Evolutionary conservation across 177 flowering plant species (phyloP), one percentile per base, ranked within the genome.

Genomic region (Tripterygium wilfordii): DNA sequence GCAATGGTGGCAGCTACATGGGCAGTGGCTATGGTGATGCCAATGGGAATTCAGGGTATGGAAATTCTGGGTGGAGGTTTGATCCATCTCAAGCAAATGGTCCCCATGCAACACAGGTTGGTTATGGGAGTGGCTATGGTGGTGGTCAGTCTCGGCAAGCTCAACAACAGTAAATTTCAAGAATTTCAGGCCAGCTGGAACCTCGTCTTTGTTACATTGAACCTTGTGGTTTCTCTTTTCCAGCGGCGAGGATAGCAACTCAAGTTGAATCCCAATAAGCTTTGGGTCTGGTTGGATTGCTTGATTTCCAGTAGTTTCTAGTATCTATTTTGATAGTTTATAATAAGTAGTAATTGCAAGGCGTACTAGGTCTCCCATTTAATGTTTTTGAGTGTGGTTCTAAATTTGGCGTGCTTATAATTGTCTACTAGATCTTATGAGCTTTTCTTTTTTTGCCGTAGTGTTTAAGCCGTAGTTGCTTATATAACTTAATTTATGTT

Each of bases 121-220:
- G 76, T 14, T 80, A 79, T 59, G 80, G 79, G 57, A 72, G 79
- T 51, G 85, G 82, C 1, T 81, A 77, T 61, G 72, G 79, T 40
- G 72, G 80, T 46, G 65, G 75, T 53, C 80, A 73, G 31, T 35
- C 76, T 21, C 58, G 92, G 49, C 84, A 80, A 58, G 63, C 63
- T 14, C 79, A 75, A 48, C 77, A 78, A 57, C 67, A 76, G 81
- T 71, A 37, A 65, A 52, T 42, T 6, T 30, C 8, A 6, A 30
- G 41, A 65, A 52, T 42, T 6, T 30, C 8, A 6, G 12, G 12
- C 3, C 4, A 16, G 14, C 2, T n/a, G 26, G 20, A 42, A 5
- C 26, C 18, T 35, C 35, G 15, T 16, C 20, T 19, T n/a, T 48
- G 1, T n/a, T 18, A 10, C 29, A 7, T 12, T 17, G 21, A 19